phyloP scores from a whole-genome alignment of 1,284 basidiomycete species.

The Pterulicium gracile region DNA sequence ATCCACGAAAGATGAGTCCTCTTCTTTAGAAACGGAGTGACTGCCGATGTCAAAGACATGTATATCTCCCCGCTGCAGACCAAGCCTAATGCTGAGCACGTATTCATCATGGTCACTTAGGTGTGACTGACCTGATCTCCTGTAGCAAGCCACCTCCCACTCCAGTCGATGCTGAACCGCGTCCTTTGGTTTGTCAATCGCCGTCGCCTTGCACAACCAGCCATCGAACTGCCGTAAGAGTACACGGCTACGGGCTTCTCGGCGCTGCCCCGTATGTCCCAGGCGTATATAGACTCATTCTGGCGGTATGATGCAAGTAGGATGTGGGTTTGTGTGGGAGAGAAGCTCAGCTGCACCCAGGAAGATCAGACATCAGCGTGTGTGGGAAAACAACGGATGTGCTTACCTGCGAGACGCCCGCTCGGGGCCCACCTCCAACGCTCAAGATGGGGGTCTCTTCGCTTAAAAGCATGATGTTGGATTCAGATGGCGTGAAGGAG shows the following conservation, averaged over 20 bases:
- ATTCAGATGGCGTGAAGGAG: conserved; percentile 40
- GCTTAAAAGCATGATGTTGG: conserved; percentile 69
- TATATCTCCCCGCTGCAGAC: neutral
- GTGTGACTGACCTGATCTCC: conserved; percentile 5
- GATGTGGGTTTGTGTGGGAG: conserved; percentile 59
- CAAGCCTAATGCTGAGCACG: too few relatives aligned
- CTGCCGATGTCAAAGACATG: neutral
- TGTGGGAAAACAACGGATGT: too few relatives aligned
- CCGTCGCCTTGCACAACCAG: conserved; percentile 9
- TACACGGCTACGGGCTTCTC: conserved; percentile 34
- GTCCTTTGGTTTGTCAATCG: conserved; percentile 56
- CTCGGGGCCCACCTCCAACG: conserved; percentile 44
- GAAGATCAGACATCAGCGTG: too few relatives aligned
- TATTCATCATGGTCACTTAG: too few relatives aligned
- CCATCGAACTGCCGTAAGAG: conserved; percentile 12
- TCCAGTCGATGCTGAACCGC: conserved; percentile 10
- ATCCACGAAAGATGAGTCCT: too few relatives aligned
- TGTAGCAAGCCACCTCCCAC: conserved; percentile 1
- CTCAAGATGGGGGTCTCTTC: conserved; percentile 53
- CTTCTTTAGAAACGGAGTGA: too few relatives aligned
- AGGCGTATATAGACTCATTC: conserved; percentile 53
- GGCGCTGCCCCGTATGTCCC: conserved; percentile 67
- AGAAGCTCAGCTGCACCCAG: conserved; percentile 76
- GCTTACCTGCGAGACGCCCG: conserved; percentile 71
- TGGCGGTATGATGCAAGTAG: conserved; percentile 75